Percentiles rank a stretch among this genome's conserved stretches.
phyloP scores from a whole-genome alignment of 2,329 filamentous ascomycete species.

The Neoscytalidium dimidiatum region DNA sequence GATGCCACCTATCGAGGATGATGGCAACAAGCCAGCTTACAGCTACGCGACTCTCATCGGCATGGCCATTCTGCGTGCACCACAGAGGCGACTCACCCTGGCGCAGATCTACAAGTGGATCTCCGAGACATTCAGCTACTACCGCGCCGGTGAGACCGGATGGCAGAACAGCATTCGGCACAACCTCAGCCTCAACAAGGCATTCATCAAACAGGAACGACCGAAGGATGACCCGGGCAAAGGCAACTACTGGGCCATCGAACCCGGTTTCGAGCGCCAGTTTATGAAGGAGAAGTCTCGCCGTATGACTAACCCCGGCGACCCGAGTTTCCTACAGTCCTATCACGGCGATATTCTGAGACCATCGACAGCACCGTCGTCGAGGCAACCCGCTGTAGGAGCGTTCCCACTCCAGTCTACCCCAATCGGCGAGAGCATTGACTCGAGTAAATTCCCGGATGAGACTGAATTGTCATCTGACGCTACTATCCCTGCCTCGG shows the following conservation, averaged over 20 bases:
- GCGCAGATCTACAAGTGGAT: constrained; percentile 99
- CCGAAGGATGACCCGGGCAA: constrained; percentile 97
- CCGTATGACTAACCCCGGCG: constrained; percentile 49
- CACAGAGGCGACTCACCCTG: constrained; percentile 79
- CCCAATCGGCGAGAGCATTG: constrained; percentile 45
- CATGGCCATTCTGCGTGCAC: constrained; percentile 91
- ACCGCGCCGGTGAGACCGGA: constrained; percentile 75
- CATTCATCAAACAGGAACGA: constrained; percentile 91
- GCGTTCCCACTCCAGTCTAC: constrained; percentile 16
- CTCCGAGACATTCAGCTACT: constrained; percentile 89
- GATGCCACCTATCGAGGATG: constrained; percentile 81
- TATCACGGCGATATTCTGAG: constrained; percentile 36
- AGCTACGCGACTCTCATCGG: constrained; percentile 95
- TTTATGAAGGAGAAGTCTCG: constrained; percentile 87
- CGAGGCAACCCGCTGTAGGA: constrained; percentile 5
- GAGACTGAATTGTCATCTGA: constrained; percentile 54
- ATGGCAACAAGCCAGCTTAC: constrained; percentile 84
- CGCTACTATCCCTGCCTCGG: constrained; percentile 54
- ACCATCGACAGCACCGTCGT: constrained; percentile 39
- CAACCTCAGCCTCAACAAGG: constrained; percentile 95
- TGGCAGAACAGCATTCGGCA: constrained; percentile 99
- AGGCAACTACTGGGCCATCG: constrained; percentile 95
- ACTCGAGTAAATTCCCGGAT: constrained; percentile 53
- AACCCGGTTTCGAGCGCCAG: constrained; percentile 82
- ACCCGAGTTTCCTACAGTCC: constrained; percentile 31